Conservation (phyloP, 2,329 filamentous ascomycete species). For the Chalaropsis thielavioides region DNA sequence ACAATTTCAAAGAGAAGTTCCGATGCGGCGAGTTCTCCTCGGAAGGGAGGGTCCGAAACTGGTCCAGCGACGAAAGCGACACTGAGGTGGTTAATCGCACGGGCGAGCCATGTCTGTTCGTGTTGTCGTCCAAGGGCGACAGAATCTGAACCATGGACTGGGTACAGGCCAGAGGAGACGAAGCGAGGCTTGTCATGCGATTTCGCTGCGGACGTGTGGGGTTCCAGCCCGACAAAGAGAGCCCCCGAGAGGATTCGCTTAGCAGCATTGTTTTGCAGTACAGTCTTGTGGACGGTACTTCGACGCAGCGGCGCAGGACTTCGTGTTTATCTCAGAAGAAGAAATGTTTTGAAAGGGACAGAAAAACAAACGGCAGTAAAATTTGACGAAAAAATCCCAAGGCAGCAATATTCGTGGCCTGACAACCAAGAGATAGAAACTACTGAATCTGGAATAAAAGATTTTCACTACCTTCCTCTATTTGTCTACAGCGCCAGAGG, state of each 20-base stretch:
- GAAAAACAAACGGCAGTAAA: neutral
- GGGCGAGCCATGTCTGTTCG: neutral
- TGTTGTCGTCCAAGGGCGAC: neutral
- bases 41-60: neutral
- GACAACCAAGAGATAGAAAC: neutral
- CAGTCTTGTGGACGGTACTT: neutral
- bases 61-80: conserved; percentile 4
- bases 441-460: neutral
- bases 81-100: conserved; percentile 4
- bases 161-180: neutral
- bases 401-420: neutral
- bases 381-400: neutral
- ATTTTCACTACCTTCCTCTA: neutral
- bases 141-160: neutral
- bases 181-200: neutral
- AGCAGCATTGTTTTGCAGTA: neutral
- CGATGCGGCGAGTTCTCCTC: conserved; percentile 2
- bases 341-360: neutral
- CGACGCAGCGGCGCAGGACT: too few species aligned
- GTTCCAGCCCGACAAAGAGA: neutral
- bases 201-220: neutral
- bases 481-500: neutral
- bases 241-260: neutral
- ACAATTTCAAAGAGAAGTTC: conserved; percentile 12
- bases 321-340: neutral